Percentiles rank a stretch among this genome's conserved stretches.
Conservation (phyloP, 228 moss, liverwort and hornwort species). For the Sphagnum magellanicum region DNA sequence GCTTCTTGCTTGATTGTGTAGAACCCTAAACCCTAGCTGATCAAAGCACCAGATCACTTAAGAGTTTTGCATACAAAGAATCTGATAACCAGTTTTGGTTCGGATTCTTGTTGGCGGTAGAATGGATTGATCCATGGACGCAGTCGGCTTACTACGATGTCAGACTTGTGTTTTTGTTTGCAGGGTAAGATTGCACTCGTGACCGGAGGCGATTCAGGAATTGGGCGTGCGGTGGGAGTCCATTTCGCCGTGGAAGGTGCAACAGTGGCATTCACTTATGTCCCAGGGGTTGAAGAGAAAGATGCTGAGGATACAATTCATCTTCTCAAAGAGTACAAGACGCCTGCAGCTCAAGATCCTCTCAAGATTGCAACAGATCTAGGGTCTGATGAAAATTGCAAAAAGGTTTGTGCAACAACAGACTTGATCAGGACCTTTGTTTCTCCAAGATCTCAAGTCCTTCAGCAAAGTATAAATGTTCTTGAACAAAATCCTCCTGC, state of each 20-base stretch:
- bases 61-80: too few species aligned
- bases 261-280: conserved; percentile 70
- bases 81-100: too few species aligned
- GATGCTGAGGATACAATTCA: conserved; percentile 64
- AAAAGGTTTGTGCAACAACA: conserved; percentile 30
- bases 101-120: too few species aligned
- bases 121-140: too few species aligned
- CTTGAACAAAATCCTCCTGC: too few species aligned
- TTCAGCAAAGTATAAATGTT: too few species aligned
- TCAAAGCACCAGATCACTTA: too few species aligned
- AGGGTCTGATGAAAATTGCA: conserved; percentile 73
- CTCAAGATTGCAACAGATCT: conserved; percentile 59
- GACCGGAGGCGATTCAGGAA: conserved; percentile 90
- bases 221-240: conserved; percentile 62
- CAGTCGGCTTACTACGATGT: too few species aligned
- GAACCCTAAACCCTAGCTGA: too few species aligned
- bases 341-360: conserved; percentile 33
- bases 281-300: conserved; percentile 54
- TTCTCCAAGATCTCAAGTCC: too few species aligned
- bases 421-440: too few species aligned
- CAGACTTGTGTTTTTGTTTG: not conserved
- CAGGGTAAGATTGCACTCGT: conserved; percentile 74
- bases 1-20: too few species aligned
- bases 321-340: conserved; percentile 43
- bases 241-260: conserved; percentile 76